Percentiles rank a stretch among this genome's conserved stretches.
Evolutionary conservation across 495 filamentous ascomycete species (phyloP).

Genomic region (Trichoderma virens): DNA sequence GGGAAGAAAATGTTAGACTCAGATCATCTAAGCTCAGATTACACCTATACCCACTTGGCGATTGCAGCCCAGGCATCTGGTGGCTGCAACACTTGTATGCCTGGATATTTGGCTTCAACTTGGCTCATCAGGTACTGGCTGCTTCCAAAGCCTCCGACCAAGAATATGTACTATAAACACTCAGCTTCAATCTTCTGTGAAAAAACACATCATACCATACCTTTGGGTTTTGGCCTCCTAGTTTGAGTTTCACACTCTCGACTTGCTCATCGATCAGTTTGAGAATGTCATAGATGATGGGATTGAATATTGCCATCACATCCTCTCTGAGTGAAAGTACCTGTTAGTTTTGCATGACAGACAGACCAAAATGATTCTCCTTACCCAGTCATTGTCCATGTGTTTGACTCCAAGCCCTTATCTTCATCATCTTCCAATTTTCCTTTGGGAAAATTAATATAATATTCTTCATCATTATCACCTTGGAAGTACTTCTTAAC

Average conservation of each 20-base stretch:
- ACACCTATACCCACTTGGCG: constrained; percentile 22
- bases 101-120: constrained; percentile 16
- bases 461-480: background rate
- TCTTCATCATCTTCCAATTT: background rate
- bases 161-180: constrained; percentile 30
- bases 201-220: background rate
- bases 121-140: constrained; percentile 28
- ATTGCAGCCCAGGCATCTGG: constrained; percentile 23
- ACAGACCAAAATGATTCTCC: constrained; percentile 16
- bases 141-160: constrained; percentile 37
- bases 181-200: background rate
- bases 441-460: background rate
- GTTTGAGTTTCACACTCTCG: constrained; percentile 13
- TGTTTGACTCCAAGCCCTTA: background rate
- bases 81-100: constrained; percentile 21
- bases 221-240: constrained; percentile 17
- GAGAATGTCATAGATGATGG: constrained; percentile 24
- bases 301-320: constrained; percentile 26
- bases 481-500: constrained; percentile 19
- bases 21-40: constrained; percentile 14
- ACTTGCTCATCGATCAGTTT: constrained; percentile 25
- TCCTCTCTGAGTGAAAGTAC: constrained; percentile 19
- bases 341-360: constrained; percentile 16
- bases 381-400: background rate
- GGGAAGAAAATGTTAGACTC: background rate